Base-by-base conservation (phyloP, 2,329 filamentous ascomycete species). In the Hymenoscyphus fraxineus region DNA sequence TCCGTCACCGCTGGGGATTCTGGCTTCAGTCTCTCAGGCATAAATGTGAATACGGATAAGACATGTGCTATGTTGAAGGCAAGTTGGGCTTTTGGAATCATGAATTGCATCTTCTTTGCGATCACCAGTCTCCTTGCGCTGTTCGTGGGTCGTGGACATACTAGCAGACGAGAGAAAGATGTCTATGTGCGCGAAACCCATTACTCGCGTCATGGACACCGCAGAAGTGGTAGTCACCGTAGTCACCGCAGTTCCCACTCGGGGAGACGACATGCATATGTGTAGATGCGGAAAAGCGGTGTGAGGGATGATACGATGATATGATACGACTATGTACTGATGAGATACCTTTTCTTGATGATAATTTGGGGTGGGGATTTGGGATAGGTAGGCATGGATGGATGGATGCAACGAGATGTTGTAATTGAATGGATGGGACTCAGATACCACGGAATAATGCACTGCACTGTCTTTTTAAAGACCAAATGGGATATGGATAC, bases 11-110 rank as follows among this genome's bases (percentile, higher is more conserved):
- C 93, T 55, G 89, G 89, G 13, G 80, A 83, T 13, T 85, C 85
- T 38, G 80, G 78, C 68, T 85, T 85, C 55, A 79, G 78, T 38
- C 76, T 83, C 41, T 81, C 81, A 58, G 78, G 78, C 60, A 82
- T 86, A 65, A 77, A 82, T 54, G 74, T 88, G 51, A 77, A 83
- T 61, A 77, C 88, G 44, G 83, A 91, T 77, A 94, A 94, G 82
- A 86, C 87, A 5, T 98, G 94, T 79, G 85, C 89, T 59, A 95
- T 97, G 92, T 85, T 97, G 74, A 98, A 97, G 84, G 90, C 93
- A 0, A 84, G 82, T 70, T 98, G 92, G 78, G 94, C 92, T 2
- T 88, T 97, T 70, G 92, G 86, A 59, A 97, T 98, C 76, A 96
- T 97, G 83, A 91, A 95, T 76, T 81, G 82, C 69, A 80, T 95